These are phyloP conservation scores for Solanum lycopersicoides DNA, from an alignment of 257 asterid species.

Conservation along the genomic window DNA sequence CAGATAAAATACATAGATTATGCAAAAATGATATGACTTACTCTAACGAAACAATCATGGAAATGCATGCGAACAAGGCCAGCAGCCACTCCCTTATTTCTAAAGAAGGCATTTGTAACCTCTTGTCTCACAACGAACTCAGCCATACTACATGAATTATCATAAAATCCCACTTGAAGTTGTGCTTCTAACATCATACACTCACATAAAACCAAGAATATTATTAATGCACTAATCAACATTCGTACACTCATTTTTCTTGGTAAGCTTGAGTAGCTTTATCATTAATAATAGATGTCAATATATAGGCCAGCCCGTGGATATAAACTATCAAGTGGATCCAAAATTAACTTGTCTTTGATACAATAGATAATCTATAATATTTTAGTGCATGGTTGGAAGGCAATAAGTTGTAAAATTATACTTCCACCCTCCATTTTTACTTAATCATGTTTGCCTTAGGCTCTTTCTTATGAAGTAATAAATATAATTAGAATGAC, in stretches of 20 bases:
- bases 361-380: background rate
- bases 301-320: background rate
- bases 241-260: constrained; percentile 18
- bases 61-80: constrained; percentile 80
- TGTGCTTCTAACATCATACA: constrained; percentile 26
- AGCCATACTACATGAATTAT: constrained; percentile 30
- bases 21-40: constrained; percentile 4
- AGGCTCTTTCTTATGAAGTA: no score
- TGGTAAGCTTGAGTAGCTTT: background rate
- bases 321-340: background rate
- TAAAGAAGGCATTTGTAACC: constrained; percentile 32
- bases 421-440: background rate
- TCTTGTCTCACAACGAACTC: constrained; percentile 51
- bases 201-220: constrained; percentile 4
- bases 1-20: background rate
- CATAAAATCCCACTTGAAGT: constrained; percentile 53
- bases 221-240: background rate
- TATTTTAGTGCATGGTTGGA: constrained; percentile 23
- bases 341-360: background rate
- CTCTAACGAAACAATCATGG: constrained; percentile 84
- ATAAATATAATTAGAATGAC: no score
- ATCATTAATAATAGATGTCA: background rate
- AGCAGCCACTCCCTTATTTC: constrained; percentile 55
- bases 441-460: background rate
- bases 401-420: constrained; percentile 24